These are phyloP conservation scores for Corylus americana DNA, from an alignment of 306 rosid genomes.

Conservation along the genomic window DNA sequence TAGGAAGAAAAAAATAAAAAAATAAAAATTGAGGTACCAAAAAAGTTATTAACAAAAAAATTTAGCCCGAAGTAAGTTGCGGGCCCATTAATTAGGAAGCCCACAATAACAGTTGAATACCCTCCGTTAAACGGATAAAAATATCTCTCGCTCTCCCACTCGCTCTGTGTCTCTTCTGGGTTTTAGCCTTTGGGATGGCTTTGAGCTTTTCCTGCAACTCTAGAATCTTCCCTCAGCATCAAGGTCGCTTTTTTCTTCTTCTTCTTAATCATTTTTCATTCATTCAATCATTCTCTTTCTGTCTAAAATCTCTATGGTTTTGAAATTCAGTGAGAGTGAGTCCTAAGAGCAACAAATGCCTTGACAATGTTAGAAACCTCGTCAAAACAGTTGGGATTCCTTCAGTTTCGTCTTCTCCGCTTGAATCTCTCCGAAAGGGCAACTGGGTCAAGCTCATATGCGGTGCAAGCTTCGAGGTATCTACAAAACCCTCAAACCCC, in stretches of 20 bases:
- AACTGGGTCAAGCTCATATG: constrained; percentile 72
- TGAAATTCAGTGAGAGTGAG: constrained; percentile 23
- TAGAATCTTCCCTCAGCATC: constrained; percentile 28
- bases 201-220: constrained; percentile 36
- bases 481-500: neutral
- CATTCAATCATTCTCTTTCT: neutral
- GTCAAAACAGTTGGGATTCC: constrained; percentile 39
- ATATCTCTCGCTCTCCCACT: neutral
- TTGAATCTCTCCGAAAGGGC: constrained; percentile 49
- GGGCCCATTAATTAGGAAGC: too few species aligned
- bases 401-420: constrained; percentile 49
- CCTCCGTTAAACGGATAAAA: neutral
- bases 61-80: too few species aligned
- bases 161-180: neutral
- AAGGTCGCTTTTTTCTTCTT: constrained; percentile 22
- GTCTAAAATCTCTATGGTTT: neutral
- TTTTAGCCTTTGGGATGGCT: constrained; percentile 34
- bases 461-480: constrained; percentile 84
- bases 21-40: too few species aligned
- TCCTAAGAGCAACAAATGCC: constrained; percentile 19
- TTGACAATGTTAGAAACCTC: constrained; percentile 43
- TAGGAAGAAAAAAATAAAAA: too few species aligned
- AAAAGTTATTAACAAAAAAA: too few species aligned
- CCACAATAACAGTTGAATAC: too few species aligned
- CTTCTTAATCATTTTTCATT: neutral